Conservation (phyloP, 495 filamentous ascomycete species). For the Trypethelium eluteriae region DNA sequence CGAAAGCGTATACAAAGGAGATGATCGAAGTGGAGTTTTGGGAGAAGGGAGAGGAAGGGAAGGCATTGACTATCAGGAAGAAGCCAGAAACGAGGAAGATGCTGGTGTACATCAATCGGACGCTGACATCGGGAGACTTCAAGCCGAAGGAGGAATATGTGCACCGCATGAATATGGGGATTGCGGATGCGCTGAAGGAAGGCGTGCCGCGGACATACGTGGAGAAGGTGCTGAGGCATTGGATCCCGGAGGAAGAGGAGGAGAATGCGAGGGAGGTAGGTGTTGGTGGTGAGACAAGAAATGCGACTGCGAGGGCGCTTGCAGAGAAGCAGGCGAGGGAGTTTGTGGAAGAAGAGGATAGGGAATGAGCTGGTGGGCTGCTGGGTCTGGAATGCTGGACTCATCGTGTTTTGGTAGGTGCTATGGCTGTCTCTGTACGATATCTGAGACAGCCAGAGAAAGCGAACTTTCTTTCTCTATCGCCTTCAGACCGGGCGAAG, state of each 20-base stretch:
- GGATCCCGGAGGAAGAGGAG: conserved; percentile 41
- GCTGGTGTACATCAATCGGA: conserved; percentile 54
- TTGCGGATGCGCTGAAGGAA: conserved; percentile 50
- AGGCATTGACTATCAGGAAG: conserved; percentile 29
- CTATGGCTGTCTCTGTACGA: background rate
- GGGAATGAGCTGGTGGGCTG: background rate
- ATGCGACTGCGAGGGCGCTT: background rate
- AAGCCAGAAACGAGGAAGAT: conserved; percentile 26
- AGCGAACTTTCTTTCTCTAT: too few species aligned
- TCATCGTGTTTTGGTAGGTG: background rate
- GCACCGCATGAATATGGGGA: conserved; percentile 57
- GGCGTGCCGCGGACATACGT: conserved; percentile 54
- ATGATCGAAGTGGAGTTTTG: conserved; percentile 38
- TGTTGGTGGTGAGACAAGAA: conserved; percentile 12
- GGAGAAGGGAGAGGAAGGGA: conserved; percentile 25
- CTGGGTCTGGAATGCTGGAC: background rate
- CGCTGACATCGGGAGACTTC: conserved; percentile 33
- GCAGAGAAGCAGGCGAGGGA: background rate
- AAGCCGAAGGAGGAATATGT: conserved; percentile 57
- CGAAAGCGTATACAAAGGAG: conserved; percentile 46
- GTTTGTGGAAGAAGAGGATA: conserved; percentile 3
- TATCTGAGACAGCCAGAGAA: too few species aligned
- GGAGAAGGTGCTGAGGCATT: conserved; percentile 49
- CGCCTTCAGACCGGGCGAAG: too few species aligned
- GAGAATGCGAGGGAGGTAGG: background rate